Percentiles rank a stretch among this genome's conserved stretches.
These are phyloP conservation scores for Aspergillus ostianus DNA, from an alignment of 495 filamentous ascomycete species.

Conservation along the genomic window DNA sequence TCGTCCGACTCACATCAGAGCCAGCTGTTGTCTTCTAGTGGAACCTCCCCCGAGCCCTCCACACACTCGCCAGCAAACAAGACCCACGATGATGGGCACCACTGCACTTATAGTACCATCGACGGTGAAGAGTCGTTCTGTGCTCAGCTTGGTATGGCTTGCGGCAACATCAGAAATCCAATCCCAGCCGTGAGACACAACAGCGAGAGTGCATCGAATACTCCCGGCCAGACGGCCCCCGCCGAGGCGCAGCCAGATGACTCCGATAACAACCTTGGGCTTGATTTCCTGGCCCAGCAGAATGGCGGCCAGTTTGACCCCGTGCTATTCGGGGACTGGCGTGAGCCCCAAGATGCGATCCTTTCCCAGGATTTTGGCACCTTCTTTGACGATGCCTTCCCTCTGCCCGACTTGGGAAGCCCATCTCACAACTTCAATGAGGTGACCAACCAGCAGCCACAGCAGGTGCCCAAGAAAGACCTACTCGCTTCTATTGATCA, in stretches of 20 bases:
- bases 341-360: constrained; percentile 80
- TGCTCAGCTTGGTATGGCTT: constrained; percentile 69
- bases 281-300: constrained; percentile 81
- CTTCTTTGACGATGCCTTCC: constrained; percentile 89
- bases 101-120: constrained; percentile 32
- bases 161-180: constrained; percentile 68
- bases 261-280: constrained; percentile 26
- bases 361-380: constrained; percentile 65
- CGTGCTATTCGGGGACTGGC: constrained; percentile 87
- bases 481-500: constrained; percentile 73
- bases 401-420: constrained; percentile 69
- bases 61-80: constrained; percentile 58
- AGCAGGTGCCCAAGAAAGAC: constrained; percentile 56
- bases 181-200: constrained; percentile 49
- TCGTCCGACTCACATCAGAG: constrained; percentile 60
- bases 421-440: constrained; percentile 66
- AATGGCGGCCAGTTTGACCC: constrained; percentile 90
- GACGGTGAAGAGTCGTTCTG: constrained; percentile 64
- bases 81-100: constrained; percentile 44
- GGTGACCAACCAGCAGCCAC: constrained; percentile 36
- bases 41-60: constrained; percentile 71
- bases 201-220: constrained; percentile 32
- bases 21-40: constrained; percentile 73
- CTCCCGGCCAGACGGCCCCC: constrained; percentile 19
- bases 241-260: constrained; percentile 14